Base-by-base conservation (phyloP, 768 basidiomycete species). In the Paxillus ammoniavirescens region DNA sequence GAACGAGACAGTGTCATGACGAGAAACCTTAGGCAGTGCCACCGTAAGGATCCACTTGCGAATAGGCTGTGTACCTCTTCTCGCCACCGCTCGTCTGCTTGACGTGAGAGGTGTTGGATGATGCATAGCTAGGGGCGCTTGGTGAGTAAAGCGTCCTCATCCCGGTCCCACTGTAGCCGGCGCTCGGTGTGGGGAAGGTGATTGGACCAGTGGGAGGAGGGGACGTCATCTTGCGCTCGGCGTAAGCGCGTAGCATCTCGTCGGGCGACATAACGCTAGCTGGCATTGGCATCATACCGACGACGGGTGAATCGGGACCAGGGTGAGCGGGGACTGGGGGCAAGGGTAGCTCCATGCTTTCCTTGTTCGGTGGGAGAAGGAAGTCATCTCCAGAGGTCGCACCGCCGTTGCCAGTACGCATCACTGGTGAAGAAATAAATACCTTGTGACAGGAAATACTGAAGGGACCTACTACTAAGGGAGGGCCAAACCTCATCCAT, bases 231-330 rank as follows among this genome's bases (percentile, higher is more conserved):
- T 68, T 72, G 56, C 79, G 74, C 26, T 74, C 79, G 5, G 87
- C 87, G 55, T 89, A 90, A 1, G 85, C 86, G 36, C 85, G 82
- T 42, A 91, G 74, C 84, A 91, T 87, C 23, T 82, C 89, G 63
- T 91, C 89, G 3, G 89, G 89, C 1, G 77, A 76, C 78, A 80
- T 80, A 45, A 71, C 58, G 33, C 60, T 73, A 2, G 69, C 74
- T 23, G 77, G 73, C 62, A 73, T 60, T 2, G 77, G 61, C 58
- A 73, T 73, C 73, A 78, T 77, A 43, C 66, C 56, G 44, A 52
- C 47, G 4, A 3, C 6, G 12, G 44, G 44, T n/a, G 44, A 45
- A 5, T 31, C n/a, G 17, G 30, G 44, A 31, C 8, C 57, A 45
- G 68, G 31, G 53, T 67, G 62, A 38, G 57, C 65, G 51, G 74